phyloP scores from a whole-genome alignment of 2,329 filamentous ascomycete genomes.

The Colletotrichum echinochloae region DNA sequence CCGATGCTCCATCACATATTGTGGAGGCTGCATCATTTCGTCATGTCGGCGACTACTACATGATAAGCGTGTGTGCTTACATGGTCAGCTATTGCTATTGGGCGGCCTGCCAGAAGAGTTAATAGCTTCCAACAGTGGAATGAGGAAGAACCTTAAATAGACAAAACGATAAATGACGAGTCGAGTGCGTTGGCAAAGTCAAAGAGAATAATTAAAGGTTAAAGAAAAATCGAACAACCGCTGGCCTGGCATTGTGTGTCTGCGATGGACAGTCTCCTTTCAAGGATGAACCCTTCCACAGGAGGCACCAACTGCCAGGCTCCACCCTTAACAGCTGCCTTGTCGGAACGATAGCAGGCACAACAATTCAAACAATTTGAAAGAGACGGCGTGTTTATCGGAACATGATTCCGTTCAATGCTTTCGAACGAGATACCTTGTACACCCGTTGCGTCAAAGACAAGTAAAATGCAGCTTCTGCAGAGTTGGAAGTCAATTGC shows the following conservation, averaged over 20 bases:
- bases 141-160: not conserved
- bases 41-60: no score
- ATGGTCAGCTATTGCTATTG: not conserved
- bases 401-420: not conserved
- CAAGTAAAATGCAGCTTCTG: not conserved
- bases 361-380: not conserved
- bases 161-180: not conserved
- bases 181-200: not conserved
- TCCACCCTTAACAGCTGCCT: not conserved
- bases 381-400: not conserved
- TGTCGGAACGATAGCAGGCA: not conserved
- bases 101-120: not conserved
- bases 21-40: not conserved
- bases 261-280: no score
- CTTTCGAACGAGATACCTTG: not conserved
- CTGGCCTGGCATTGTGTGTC: not conserved
- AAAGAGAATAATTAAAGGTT: not conserved
- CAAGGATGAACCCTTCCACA: not conserved
- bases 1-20: not conserved
- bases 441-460: not conserved
- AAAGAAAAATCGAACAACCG: not conserved
- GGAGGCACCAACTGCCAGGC: not conserved
- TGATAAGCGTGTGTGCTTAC: not conserved
- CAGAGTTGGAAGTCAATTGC: slow-evolving; percentile 1
- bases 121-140: not conserved